Percentiles rank a stretch among this genome's conserved stretches.
These are phyloP conservation scores for Pseudevernia furfuracea DNA, from an alignment of 495 filamentous ascomycete species.

Conservation along the genomic window DNA sequence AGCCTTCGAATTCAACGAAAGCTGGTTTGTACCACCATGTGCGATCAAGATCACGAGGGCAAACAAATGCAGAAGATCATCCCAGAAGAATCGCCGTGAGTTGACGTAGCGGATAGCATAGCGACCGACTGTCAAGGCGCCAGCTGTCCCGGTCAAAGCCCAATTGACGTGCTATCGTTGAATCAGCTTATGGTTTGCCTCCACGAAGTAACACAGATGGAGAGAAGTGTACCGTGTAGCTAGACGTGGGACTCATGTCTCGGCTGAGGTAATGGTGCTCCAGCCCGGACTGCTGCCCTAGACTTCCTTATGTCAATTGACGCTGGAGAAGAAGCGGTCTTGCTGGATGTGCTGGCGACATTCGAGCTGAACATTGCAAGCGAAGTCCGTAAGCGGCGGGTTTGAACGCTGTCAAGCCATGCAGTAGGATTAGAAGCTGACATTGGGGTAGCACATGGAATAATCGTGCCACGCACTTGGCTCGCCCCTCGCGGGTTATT, in stretches of 20 bases:
- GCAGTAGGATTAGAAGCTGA: neutral
- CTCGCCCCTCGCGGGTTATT: too few relatives aligned
- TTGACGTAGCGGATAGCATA: conserved; percentile 4
- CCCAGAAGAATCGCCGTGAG: conserved; percentile 9
- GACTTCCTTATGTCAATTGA: neutral
- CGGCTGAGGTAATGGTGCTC: neutral
- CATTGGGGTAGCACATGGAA: neutral
- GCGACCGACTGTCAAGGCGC: conserved; percentile 7
- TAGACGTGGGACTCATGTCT: conserved; percentile 5
- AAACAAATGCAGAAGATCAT: conserved; percentile 9
- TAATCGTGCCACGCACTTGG: too few relatives aligned
- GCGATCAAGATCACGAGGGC: conserved; percentile 4
- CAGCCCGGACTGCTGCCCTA: neutral
- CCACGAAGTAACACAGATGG: neutral
- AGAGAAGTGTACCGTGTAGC: conserved; percentile 2
- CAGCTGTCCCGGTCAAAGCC: conserved; percentile 8
- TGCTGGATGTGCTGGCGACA: neutral
- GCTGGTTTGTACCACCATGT: conserved; percentile 4
- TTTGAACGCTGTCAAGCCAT: neutral
- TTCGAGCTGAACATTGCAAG: neutral
- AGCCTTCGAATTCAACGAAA: conserved; percentile 9
- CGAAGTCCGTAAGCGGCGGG: neutral
- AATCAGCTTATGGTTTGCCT: neutral
- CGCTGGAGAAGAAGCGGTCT: neutral
- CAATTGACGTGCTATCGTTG: conserved; percentile 9